Base-by-base conservation (phyloP, 768 basidiomycete genomes). In the Leucocoprinus leucothites region DNA sequence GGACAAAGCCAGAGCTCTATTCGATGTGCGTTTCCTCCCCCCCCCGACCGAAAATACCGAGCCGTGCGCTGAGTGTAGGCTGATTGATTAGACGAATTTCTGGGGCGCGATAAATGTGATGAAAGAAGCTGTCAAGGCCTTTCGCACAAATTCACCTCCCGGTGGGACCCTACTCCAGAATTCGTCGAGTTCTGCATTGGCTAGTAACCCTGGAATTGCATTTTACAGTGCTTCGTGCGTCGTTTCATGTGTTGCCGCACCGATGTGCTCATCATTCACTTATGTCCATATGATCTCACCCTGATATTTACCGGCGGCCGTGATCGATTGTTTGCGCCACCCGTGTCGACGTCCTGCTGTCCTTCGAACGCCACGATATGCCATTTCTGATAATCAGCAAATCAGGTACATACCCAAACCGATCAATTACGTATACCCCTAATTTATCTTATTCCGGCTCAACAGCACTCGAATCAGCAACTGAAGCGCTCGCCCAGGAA, bases 111-210 rank as follows among this genome's bases (percentile, higher is more conserved):
- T 58, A 11, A 69, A 64, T 35, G 67, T 74, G 14, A 55, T 68
- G 0, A 66, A 63, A 48, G 67, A 68, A 26, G 70, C 67, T 21
- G 55, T 74, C 46, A 64, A 48, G 52, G 53, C 67, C 35, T 72
- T 78, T 63, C 67, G 77, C 19, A 69, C 74, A 21, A 76, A 76
- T 56, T 58, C 60, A 21, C 76, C 77, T 0, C 53, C 60, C 3
- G 74, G 74, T 21, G 78, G 76, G 7, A 63, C 61, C 13, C 60
- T 79, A 19, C 58, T 79, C 9, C 73, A 75, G 48, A 61, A 68
- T 49, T 70, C 68, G 31, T 76, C 76, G 26, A 45, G 51, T 55
- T 55, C 58, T 51, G 69, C 69, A 34, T n/a, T 71, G 19, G 53
- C 40, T 18, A 57, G 72, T 58, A 56, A 61, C 36, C 56, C 73